phyloP scores from a whole-genome alignment of 306 rosid genomes.

The Trifolium dubium region DNA sequence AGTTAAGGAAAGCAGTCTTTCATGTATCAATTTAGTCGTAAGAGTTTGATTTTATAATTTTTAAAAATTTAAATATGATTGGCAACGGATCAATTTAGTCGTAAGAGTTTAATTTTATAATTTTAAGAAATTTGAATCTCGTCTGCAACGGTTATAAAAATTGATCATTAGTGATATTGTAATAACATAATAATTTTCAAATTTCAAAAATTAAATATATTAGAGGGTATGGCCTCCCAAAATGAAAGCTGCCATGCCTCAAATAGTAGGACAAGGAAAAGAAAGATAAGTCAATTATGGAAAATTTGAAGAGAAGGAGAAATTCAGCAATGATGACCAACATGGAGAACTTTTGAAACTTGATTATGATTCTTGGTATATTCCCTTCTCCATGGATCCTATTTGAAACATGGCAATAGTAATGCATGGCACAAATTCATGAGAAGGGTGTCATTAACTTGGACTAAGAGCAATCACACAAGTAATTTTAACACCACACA shows the following conservation, averaged over 20 bases:
- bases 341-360: background rate
- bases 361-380: background rate
- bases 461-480: too few species aligned
- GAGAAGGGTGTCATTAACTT: too few species aligned
- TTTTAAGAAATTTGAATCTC: background rate
- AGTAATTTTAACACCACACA: too few species aligned
- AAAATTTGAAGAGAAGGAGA: background rate
- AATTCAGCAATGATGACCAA: slow-evolving; percentile 17
- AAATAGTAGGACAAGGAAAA: slow-evolving; percentile 10
- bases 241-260: slow-evolving; percentile 14
- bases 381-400: slow-evolving; percentile 5
- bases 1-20: background rate
- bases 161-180: background rate
- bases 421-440: too few species aligned
- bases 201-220: background rate
- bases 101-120: background rate
- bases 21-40: too few species aligned
- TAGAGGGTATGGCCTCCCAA: background rate
- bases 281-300: background rate
- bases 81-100: too few species aligned
- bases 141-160: background rate
- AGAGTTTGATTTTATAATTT: background rate
- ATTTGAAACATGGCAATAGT: background rate
- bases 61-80: too few species aligned
- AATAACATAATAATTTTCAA: background rate